These are phyloP conservation scores for Colletotrichum sansevieriae DNA, from an alignment of 2,329 filamentous ascomycete genomes.

Conservation along the genomic window DNA sequence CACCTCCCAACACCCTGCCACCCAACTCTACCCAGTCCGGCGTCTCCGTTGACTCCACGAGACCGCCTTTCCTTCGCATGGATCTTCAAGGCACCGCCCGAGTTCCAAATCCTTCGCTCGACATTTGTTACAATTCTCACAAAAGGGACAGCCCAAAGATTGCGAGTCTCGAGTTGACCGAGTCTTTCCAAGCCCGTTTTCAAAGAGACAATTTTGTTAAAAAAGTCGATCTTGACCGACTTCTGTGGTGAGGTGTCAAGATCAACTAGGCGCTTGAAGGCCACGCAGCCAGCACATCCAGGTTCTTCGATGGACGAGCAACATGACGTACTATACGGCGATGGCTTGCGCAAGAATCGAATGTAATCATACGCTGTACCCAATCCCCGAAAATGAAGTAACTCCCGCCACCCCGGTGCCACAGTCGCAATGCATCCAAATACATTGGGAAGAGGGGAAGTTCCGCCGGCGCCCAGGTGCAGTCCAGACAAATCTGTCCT, in stretches of 20 bases:
- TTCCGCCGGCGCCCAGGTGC: background rate
- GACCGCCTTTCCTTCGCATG: conserved; percentile 24
- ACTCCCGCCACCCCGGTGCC: conserved; percentile 4
- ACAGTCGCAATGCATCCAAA: background rate
- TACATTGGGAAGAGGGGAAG: background rate
- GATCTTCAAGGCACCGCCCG: background rate
- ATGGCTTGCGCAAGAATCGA: conserved; percentile 18
- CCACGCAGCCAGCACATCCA: background rate
- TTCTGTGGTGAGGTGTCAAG: background rate
- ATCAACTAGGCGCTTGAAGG: background rate
- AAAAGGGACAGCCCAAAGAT: background rate
- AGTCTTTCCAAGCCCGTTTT: background rate
- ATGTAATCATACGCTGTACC: conserved; percentile 7
- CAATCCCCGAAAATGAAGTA: conserved; percentile 1
- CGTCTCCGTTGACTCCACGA: background rate
- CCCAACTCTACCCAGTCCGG: conserved; percentile 5
- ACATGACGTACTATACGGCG: background rate
- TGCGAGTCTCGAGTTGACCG: conserved; percentile 18
- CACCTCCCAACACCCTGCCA: background rate
- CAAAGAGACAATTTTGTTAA: background rate
- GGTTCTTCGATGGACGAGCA: too few relatives aligned
- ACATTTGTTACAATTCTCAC: background rate
- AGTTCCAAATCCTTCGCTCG: background rate
- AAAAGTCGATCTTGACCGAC: background rate
- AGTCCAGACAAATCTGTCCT: background rate